Base-by-base conservation (phyloP, 805 yeast genomes). In the Wickerhamiella lipophila region DNA sequence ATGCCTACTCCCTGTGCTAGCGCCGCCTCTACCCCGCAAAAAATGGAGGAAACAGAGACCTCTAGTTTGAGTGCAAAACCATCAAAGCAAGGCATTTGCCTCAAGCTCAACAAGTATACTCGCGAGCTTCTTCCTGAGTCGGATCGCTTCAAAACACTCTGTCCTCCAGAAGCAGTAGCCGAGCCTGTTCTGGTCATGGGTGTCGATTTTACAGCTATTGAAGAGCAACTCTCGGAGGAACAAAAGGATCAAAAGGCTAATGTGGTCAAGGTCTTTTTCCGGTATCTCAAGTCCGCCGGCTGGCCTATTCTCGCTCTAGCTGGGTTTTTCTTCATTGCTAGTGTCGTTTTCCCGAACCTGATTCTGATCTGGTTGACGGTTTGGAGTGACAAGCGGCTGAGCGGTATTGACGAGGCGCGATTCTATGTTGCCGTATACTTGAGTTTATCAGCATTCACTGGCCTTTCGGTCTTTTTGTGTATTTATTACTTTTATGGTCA, bases 361-460 rank as follows among this genome's bases (percentile, higher is more conserved):
- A 51, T 52, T 11, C 34, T 49, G 3, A 16, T 56, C 1, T 57
- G 59, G 59, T 50, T 56, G 2, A 49, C 57, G 1, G 25, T 55
- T 5, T 53, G 58, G 58, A 53, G 58, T 6, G 50, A 47, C 21
- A 50, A 57, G 38, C 43, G 43, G 9, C 30, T 57, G 11, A 25
- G 16, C 8, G 59, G 58, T 2, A 15, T 56, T 1, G 15, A 23
- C 3, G 53, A 49, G 7, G 54, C 60, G 1, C 15, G 43, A 27
- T 41, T 34, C 22, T 57, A 54, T 41, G 50, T 55, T 3, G 9
- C 39, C 3, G 58, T 52, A 6, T 56, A 52, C 35, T 22, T 53
- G 8, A 12, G 26, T 3, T 25, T 56, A 27, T 25, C 52, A 13
- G 6, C 52, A 1, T 15, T 47, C 2, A 34, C 52, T 2, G 54